Percentiles rank a stretch among this genome's conserved stretches.
Evolutionary conservation across 495 filamentous ascomycete genomes (phyloP).

Genomic region (Oidiodendron maius): DNA sequence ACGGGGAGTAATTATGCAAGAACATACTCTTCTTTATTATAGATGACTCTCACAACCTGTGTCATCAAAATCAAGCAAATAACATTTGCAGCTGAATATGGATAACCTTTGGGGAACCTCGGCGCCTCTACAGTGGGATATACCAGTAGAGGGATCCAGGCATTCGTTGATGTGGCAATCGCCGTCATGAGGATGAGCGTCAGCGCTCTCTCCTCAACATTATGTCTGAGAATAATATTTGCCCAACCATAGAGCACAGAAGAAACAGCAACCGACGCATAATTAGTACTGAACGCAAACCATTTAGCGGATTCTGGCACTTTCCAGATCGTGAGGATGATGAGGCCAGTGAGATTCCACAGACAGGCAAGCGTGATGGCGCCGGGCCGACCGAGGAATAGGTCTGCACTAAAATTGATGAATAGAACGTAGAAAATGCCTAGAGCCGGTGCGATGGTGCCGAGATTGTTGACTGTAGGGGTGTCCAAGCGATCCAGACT

Average conservation of each 20-base stretch:
- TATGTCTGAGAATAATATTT: constrained; percentile 14
- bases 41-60: constrained; percentile 8
- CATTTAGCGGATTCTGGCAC: constrained; percentile 24
- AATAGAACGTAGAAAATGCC: constrained; percentile 23
- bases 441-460: constrained; percentile 23
- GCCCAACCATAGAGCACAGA: constrained; percentile 22
- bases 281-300: constrained; percentile 22
- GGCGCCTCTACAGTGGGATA: constrained; percentile 22
- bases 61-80: constrained; percentile 2
- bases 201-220: constrained; percentile 10
- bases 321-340: constrained; percentile 22
- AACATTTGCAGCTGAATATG: constrained; percentile 6
- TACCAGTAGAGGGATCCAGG: constrained; percentile 26
- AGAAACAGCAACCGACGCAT: constrained; percentile 17
- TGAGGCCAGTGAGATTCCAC: constrained; percentile 16
- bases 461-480: constrained; percentile 31
- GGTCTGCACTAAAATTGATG: constrained; percentile 21
- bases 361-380: constrained; percentile 20
- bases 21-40: too few relatives aligned
- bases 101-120: constrained; percentile 21
- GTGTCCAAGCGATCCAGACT: constrained; percentile 24
- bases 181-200: constrained; percentile 34
- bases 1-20: too few relatives aligned
- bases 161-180: constrained; percentile 35
- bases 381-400: constrained; percentile 12